Evolutionary conservation across 2,329 filamentous ascomycete species (phyloP), one percentile per base, ranked within the genome.

Genomic region (Sporothrix mexicana): DNA sequence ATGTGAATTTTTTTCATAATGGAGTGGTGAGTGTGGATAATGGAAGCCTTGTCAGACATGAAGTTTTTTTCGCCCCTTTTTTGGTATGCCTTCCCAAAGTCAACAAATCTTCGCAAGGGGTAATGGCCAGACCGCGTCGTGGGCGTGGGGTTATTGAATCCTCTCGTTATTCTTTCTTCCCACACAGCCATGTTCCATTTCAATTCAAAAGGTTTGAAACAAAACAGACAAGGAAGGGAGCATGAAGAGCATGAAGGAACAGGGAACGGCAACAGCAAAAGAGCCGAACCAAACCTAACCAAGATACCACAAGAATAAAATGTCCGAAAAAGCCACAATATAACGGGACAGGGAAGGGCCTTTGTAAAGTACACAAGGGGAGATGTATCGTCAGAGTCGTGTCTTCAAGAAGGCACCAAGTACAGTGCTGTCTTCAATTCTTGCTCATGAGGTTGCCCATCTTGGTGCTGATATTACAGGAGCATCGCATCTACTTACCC

Each of bases 281-380:
- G 41, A 17, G 41, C 61, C 62, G 43, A 49, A 30, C 62, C 62
- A 66, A 13, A 55, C 51, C 30, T 36, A 7, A 36, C 5, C 30
- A 36, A 36, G 30, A 4, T 4, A 36, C 30, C 30, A 36, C 30
- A 36, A 66, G 45, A 23, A 66, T 12, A 66, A 62, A 66, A 30
- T 30, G 62, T 49, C 62, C 45, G 62, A 66, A 49, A 49, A 66
- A 66, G 62, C 62, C 45, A 66, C 59, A 64, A 64, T 61, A 61
- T 64, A 23, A 43, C 43, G 43, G 43, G 41, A 49, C 20, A 47
- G 49, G 43, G 20, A 43, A 66, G 30, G 43, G 43, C 62, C 23
- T 36, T 20, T 20, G 30, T 20, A 66, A 62, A 66, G 36, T 20
- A 57, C 43, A 67, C 62, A 59, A 20, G 13, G 43, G 41, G 61